These are phyloP conservation scores for Pestalotiopsis sp. DNA, from an alignment of 2,329 filamentous ascomycete species.

Conservation along the genomic window DNA sequence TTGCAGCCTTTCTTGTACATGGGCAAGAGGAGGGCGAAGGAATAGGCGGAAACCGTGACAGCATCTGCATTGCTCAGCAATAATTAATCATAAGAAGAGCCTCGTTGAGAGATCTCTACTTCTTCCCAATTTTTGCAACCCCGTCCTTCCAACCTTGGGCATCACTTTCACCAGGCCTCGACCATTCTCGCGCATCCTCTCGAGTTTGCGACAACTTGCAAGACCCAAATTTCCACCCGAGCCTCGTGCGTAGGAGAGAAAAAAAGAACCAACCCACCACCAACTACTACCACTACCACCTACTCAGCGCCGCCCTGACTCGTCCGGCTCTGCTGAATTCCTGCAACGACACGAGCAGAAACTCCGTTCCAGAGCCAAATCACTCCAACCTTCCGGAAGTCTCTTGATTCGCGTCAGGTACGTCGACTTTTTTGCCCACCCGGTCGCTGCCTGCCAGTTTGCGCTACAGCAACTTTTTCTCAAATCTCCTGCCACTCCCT, in stretches of 20 bases:
- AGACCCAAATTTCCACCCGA: constrained; percentile 4
- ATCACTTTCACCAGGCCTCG: not conserved
- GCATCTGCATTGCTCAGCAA: constrained; percentile 13
- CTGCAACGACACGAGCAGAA: not conserved
- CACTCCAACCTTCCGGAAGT: not conserved
- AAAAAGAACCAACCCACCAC: constrained; percentile 1
- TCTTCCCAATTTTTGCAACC: not conserved
- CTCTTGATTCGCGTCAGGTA: not conserved
- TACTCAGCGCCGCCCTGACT: not conserved
- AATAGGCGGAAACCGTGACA: constrained; percentile 6
- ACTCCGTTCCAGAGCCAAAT: not conserved
- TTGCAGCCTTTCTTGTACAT: constrained; percentile 26
- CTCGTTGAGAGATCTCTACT: not conserved
- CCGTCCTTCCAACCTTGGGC: not conserved
- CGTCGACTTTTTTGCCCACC: not conserved
- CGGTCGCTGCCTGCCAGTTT: not conserved
- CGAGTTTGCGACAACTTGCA: not conserved
- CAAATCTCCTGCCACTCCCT: not conserved
- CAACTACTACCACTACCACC: constrained; percentile 3
- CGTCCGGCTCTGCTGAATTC: constrained; percentile 1
- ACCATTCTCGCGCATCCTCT: not conserved
- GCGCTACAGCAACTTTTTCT: not conserved
- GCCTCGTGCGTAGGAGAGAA: not conserved
- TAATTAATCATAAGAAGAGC: constrained; percentile 1
- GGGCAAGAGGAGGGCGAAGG: constrained; percentile 6